Percentiles rank a stretch among this genome's conserved stretches.
Evolutionary conservation across 495 filamentous ascomycete genomes (phyloP).

Genomic region (Aspergillus conjunctus): DNA sequence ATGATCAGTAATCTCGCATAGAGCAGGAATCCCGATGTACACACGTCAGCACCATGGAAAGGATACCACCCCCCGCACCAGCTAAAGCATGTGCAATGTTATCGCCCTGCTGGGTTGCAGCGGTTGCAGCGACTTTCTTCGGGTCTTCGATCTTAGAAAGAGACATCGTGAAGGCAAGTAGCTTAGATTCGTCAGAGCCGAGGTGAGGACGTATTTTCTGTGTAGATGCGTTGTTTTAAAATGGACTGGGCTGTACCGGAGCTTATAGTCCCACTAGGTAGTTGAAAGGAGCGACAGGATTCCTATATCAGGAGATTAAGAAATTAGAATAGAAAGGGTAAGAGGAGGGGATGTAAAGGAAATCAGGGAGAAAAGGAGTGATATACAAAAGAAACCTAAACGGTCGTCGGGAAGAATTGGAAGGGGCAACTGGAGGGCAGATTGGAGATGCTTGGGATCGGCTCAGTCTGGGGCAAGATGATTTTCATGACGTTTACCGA

Average conservation of each 20-base stretch:
- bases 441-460: conserved; percentile 40
- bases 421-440: conserved; percentile 5
- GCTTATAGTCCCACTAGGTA: background rate
- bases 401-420: conserved; percentile 9
- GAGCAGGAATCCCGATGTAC: conserved; percentile 25
- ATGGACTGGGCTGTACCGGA: background rate
- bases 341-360: conserved; percentile 9
- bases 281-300: conserved; percentile 7
- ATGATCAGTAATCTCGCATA: conserved; percentile 18
- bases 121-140: conserved; percentile 41
- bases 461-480: conserved; percentile 29
- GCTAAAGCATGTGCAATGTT: conserved; percentile 89
- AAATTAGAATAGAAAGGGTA: conserved; percentile 12
- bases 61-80: conserved; percentile 85
- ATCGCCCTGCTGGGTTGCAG: conserved; percentile 73
- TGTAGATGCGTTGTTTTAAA: background rate
- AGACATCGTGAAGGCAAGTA: conserved; percentile 38
- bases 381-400: conserved; percentile 16
- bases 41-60: conserved; percentile 94
- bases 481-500: conserved; percentile 51
- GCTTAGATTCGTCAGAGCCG: background rate
- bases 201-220: background rate
- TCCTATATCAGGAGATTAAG: background rate
- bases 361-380: conserved; percentile 19
- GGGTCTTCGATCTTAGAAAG: conserved; percentile 37